Base-by-base conservation (phyloP, 169 alveolate genomes). In the Plasmodium gaboni region DNA sequence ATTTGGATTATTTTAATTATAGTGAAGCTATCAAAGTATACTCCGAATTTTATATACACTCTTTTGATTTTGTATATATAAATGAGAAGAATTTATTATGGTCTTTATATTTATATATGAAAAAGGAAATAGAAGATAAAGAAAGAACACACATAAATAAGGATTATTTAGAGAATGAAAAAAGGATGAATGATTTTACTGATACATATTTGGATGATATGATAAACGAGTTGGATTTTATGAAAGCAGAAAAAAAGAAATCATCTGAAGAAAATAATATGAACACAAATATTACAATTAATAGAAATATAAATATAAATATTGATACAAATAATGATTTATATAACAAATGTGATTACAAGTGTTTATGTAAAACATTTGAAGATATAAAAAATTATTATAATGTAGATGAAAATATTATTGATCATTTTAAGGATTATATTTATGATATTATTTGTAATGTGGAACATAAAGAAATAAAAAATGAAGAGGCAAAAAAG, bases 51-150 rank as follows among this genome's bases (percentile, higher is more conserved):
- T 38, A 26, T 48, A 0, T 46, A 10, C 90, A 80, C 19, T 67
- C 90, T 44, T 80, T 80, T 80, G 90, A 80, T 46, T 80, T 68
- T 80, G 22, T 80, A 15, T 46, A 68, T 53, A 80, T 80, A 1
- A 80, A 50, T 42, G 90, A 80, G 67, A 71, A 68, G 12, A 63
- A 80, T 50, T 80, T 80, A 67, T 55, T 80, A 42, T 44, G 67
- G 57, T 65, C 90, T 68, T 50, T 80, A 22, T 80, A 46, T 22
- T 48, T 50, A 9, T 80, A 80, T 59, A 15, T 68, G 67, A 50
- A 80, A 80, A 80, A 53, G 59, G 53, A 12, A 4, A 71, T 55
- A 6, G 57, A n/a, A 17, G 22, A 53, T 53, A 26, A 24, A 55
- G 83, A 64, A 67, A 9, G n/a, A 15, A 15, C 46, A 28, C 9